These are phyloP conservation scores for Pisolithus albus DNA, from an alignment of 768 basidiomycete species.

Conservation along the genomic window DNA sequence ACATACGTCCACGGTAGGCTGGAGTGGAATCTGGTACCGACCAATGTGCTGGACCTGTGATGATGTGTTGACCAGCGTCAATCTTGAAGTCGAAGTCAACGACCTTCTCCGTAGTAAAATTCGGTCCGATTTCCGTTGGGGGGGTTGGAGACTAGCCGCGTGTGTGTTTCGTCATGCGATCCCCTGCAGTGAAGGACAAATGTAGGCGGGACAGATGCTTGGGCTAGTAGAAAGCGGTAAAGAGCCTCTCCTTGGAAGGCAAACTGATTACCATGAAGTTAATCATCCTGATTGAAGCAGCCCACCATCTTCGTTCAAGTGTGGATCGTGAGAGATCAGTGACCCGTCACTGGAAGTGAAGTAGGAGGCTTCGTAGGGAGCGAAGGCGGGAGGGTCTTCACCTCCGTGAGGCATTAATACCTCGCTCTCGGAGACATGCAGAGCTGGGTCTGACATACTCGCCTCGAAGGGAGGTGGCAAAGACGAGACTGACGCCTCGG, in stretches of 20 bases:
- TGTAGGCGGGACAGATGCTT: constrained; percentile 40
- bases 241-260: constrained; percentile 51
- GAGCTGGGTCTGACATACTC: constrained; percentile 17
- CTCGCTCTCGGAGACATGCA: constrained; percentile 18
- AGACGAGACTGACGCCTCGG: not conserved
- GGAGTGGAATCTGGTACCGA: constrained; percentile 57
- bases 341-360: constrained; percentile 42
- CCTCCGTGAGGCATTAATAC: constrained; percentile 24
- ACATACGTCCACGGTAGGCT: constrained; percentile 58
- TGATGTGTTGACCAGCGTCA: constrained; percentile 40
- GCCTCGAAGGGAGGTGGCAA: constrained; percentile 25
- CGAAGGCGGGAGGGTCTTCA: constrained; percentile 55
- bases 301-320: constrained; percentile 59
- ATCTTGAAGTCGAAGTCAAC: constrained; percentile 68
- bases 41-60: constrained; percentile 45
- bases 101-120: constrained; percentile 49
- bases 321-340: constrained; percentile 63
- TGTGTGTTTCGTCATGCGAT: constrained; percentile 47
- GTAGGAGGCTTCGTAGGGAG: constrained; percentile 57
- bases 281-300: not conserved
- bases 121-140: constrained; percentile 36
- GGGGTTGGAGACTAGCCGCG: constrained; percentile 37
- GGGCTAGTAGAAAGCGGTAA: constrained; percentile 64
- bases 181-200: constrained; percentile 46
- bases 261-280: constrained; percentile 2